phyloP scores from a whole-genome alignment of 805 yeast species.

The Lipomyces mesembrius region DNA sequence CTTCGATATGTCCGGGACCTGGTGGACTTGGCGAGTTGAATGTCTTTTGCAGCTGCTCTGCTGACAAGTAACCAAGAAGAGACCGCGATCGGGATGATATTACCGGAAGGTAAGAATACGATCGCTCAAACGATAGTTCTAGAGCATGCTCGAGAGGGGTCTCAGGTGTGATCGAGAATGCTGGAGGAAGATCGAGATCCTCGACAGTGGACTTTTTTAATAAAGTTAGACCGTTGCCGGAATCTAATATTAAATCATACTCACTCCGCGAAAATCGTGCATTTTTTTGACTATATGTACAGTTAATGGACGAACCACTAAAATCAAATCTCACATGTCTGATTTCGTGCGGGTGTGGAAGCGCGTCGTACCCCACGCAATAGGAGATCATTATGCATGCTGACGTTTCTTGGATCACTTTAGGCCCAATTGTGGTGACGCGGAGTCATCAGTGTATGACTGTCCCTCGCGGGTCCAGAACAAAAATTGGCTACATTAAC shows the following conservation, averaged over 20 bases:
- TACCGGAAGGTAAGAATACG: slow-evolving; percentile 60
- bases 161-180: slow-evolving; percentile 56
- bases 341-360: background rate
- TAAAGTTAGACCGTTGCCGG: background rate
- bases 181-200: slow-evolving; percentile 63
- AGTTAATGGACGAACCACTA: background rate
- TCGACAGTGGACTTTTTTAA: slow-evolving; percentile 56
- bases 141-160: slow-evolving; percentile 56
- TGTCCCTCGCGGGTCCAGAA: background rate
- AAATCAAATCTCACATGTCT: background rate
- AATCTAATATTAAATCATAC: background rate
- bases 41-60: slow-evolving; percentile 48
- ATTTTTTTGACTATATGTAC: slow-evolving; percentile 2
- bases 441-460: background rate
- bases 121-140: slow-evolving; percentile 60
- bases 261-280: slow-evolving; percentile 29
- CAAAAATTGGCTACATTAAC: background rate
- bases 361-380: background rate
- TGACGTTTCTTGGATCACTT: background rate
- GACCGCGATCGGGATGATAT: slow-evolving; percentile 53
- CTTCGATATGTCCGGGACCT: slow-evolving; percentile 36
- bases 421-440: background rate
- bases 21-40: slow-evolving; percentile 41
- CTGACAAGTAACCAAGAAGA: slow-evolving; percentile 57
- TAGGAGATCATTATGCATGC: slow-evolving; percentile 1